Conservation (phyloP, 2,329 filamentous ascomycete genomes). For the Epichloe brachyelytri region DNA sequence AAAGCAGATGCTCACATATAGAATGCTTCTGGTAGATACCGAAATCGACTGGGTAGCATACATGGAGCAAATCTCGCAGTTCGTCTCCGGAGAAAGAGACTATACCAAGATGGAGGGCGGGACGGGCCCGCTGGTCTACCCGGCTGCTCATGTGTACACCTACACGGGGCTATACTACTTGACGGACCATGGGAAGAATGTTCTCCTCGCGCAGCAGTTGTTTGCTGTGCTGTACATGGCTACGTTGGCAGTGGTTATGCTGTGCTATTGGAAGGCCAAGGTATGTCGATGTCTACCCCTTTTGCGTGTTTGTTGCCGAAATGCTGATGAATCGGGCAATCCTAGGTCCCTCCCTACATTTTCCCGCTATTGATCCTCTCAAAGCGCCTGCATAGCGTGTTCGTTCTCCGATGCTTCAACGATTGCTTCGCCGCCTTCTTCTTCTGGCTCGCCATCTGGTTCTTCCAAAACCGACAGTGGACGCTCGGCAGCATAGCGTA, state of each 20-base stretch:
- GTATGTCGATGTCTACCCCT: slow-evolving; percentile 25
- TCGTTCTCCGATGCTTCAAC: slow-evolving; percentile 86
- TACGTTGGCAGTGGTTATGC: slow-evolving; percentile 64
- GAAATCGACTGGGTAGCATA: slow-evolving; percentile 98
- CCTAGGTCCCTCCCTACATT: slow-evolving; percentile 69
- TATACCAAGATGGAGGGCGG: slow-evolving; percentile 76
- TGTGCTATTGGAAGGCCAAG: slow-evolving; percentile 65
- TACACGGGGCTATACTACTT: slow-evolving; percentile 69
- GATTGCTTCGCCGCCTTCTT: slow-evolving; percentile 80
- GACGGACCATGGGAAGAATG: slow-evolving; percentile 64
- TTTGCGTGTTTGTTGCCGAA: background rate
- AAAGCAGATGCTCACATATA: background rate
- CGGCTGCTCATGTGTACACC: slow-evolving; percentile 83
- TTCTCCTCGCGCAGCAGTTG: slow-evolving; percentile 67
- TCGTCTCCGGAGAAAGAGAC: slow-evolving; percentile 71
- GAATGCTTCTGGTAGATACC: slow-evolving; percentile 49
- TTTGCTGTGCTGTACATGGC: slow-evolving; percentile 71
- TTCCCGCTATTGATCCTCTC: slow-evolving; percentile 77
- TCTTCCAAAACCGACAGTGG: slow-evolving; percentile 65
- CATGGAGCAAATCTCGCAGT: slow-evolving; percentile 83
- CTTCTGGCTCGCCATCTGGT: slow-evolving; percentile 69
- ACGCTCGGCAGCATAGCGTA: slow-evolving; percentile 59
- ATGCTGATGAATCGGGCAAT: background rate
- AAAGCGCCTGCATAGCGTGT: slow-evolving; percentile 88
- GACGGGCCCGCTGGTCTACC: slow-evolving; percentile 91